Base-by-base conservation (phyloP, 257 asterid genomes). In the Anisodus tanguticus region DNA sequence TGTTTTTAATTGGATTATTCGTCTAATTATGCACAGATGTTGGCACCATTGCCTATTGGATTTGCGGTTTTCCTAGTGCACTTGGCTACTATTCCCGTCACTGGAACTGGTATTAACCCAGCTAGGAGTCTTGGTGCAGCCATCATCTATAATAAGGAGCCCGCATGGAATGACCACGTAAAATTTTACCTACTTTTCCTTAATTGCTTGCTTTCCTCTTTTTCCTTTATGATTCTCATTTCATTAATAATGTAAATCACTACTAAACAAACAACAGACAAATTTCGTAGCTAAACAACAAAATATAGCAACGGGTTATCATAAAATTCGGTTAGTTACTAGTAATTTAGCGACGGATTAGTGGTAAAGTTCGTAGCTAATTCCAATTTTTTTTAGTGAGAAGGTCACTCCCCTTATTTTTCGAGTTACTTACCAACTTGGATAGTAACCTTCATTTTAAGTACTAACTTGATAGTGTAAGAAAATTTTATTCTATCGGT, bases 111-210 rank as follows among this genome's bases (percentile, higher is more conserved):
- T 41, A 88, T 84, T 53, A 88, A 88, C 79, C 90, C 90, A 1
- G 90, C 90, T 3, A 83, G 88, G 80, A 88, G 89, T 63, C 90
- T 88, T 67, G 90, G 90, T 1, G 89, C 89, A 19, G 90, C 89
- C 4, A 84, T 88, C 77, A 84, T 88, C 57, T 88, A 74, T 80
- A 88, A 88, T 71, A 66, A 54, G 80, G 84, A 72, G 67, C 58
- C 72, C 4, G 90, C 85, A 45, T 86, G 89, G 89, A 62, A 88
- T 49, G 89, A 88, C 78, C 89, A 86, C 26, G 90, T 88, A 37
- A 66, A 31, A 1, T 31, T 31, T 71, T 78, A 4, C 4, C 12
- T 39, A 17, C 47, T 13, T 26, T 63, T n/a, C 31, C 64, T 60
- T 9, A 5, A 9, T 17, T 16, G 31, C 1, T 67, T 12, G 12